Conservation (phyloP, 2,329 filamentous ascomycete genomes). For the Colletotrichum karsti region DNA sequence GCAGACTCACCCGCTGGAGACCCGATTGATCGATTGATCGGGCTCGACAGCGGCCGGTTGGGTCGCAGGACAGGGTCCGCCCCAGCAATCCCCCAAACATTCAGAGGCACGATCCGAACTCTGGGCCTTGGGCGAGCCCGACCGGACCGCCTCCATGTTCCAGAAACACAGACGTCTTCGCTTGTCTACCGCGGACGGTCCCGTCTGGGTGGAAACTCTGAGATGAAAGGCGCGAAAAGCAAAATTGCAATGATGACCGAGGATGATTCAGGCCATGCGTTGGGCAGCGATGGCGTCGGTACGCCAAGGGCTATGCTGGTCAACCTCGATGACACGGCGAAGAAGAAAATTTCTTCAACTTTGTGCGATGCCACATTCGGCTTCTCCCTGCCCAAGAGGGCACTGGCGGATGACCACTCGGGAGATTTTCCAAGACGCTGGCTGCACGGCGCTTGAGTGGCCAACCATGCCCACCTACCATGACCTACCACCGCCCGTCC, state of each 20-base stretch:
- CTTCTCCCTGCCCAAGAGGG: no score
- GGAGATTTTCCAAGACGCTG: not conserved
- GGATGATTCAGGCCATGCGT: constrained; percentile 13
- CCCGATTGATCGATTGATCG: constrained; percentile 13
- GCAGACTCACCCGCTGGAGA: constrained; percentile 1
- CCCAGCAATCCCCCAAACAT: constrained; percentile 10
- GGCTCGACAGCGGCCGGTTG: not conserved
- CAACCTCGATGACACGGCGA: not conserved
- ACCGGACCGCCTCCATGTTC: not conserved
- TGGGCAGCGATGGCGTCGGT: constrained; percentile 22
- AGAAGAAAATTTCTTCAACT: not conserved
- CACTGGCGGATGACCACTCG: not conserved
- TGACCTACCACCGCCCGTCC: not conserved
- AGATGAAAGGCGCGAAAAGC: constrained; percentile 9
- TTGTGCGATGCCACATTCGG: not conserved
- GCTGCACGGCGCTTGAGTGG: constrained; percentile 22
- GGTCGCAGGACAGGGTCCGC: constrained; percentile 13
- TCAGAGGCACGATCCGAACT: constrained; percentile 17
- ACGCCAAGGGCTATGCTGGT: constrained; percentile 11
- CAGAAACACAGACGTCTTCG: constrained; percentile 7
- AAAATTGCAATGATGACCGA: constrained; percentile 8
- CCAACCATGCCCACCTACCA: constrained; percentile 19
- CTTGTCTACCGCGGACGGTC: constrained; percentile 10
- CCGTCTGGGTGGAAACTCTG: constrained; percentile 2
- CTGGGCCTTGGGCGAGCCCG: constrained; percentile 11